phyloP scores from a whole-genome alignment of 306 rosid species.

The Prinsepia uniflora region DNA sequence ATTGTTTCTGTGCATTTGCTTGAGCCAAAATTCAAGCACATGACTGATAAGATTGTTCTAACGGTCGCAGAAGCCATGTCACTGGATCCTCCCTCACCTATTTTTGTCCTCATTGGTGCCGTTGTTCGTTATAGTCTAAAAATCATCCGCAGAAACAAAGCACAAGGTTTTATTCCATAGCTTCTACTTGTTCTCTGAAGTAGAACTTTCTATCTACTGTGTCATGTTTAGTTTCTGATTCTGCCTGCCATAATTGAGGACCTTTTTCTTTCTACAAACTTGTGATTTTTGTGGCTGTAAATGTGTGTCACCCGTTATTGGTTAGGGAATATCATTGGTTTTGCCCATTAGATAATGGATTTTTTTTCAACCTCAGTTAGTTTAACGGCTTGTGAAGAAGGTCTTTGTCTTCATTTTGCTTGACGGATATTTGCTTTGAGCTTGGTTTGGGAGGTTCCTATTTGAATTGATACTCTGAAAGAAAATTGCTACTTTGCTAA shows the following conservation, averaged over 20 bases:
- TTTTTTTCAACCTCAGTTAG: not conserved
- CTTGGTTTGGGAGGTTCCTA: not conserved
- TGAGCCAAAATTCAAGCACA: conserved; percentile 55
- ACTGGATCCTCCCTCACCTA: conserved; percentile 87
- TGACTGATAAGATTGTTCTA: conserved; percentile 72
- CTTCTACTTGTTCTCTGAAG: conserved; percentile 6
- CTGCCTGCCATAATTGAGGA: not conserved
- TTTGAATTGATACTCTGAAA: not conserved
- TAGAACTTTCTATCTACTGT: conserved; percentile 6
- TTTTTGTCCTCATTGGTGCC: conserved; percentile 79
- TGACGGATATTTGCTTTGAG: not conserved
- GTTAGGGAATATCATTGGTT: not conserved
- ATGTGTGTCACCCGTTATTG: not conserved
- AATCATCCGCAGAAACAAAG: conserved; percentile 69
- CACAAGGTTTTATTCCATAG: conserved; percentile 60
- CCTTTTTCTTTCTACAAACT: too few relatives aligned
- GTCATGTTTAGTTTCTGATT: conserved; percentile 8
- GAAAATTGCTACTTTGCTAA: not conserved
- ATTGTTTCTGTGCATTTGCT: conserved; percentile 70
- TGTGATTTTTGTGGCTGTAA: not conserved
- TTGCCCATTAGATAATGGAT: not conserved
- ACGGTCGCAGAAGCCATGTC: conserved; percentile 99
- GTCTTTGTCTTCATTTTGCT: not conserved
- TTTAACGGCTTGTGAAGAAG: not conserved
- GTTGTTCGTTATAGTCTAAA: conserved; percentile 61